Evolutionary conservation across 2,329 filamentous ascomycete genomes (phyloP).

Genomic region (Penicillium sp.): DNA sequence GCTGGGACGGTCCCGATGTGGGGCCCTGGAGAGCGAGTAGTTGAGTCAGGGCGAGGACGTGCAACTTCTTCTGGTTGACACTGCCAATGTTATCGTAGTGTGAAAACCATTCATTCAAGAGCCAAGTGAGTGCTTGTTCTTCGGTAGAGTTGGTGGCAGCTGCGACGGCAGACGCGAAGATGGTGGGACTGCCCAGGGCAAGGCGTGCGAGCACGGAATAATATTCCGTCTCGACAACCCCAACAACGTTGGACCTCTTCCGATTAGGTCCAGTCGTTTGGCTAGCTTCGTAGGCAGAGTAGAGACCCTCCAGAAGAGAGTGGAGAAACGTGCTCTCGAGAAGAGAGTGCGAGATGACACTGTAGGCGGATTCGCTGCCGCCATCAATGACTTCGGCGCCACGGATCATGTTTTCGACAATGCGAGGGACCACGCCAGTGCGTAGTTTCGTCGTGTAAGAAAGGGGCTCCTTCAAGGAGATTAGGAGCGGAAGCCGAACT

Average conservation of each 20-base stretch:
- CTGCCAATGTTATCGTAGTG: conserved; percentile 50
- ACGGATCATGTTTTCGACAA: conserved; percentile 64
- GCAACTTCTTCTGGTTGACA: conserved; percentile 48
- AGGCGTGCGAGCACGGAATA: conserved; percentile 78
- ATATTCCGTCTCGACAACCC: conserved; percentile 78
- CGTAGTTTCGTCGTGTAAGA: conserved; percentile 39
- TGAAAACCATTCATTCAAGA: conserved; percentile 49
- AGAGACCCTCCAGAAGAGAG: conserved; percentile 64
- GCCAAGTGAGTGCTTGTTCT: conserved; percentile 42
- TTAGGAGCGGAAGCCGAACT: conserved; percentile 38
- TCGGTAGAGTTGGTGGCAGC: conserved; percentile 35
- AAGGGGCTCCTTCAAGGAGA: conserved; percentile 42
- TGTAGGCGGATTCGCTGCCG: conserved; percentile 53
- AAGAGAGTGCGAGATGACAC: conserved; percentile 64
- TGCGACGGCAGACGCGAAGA: conserved; percentile 59
- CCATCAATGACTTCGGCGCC: conserved; percentile 62
- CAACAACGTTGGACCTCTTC: conserved; percentile 66
- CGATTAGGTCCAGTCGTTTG: conserved; percentile 79
- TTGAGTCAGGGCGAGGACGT: conserved; percentile 46
- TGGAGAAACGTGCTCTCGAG: conserved; percentile 61
- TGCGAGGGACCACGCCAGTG: conserved; percentile 41
- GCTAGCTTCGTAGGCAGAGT: conserved; percentile 67
- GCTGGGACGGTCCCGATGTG: conserved; percentile 27
- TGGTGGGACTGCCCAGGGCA: conserved; percentile 65
- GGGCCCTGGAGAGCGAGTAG: conserved; percentile 41